Evolutionary conservation across 176 grass and related monocot genomes (phyloP).

Genomic region (Tillandsia leiboldiana): DNA sequence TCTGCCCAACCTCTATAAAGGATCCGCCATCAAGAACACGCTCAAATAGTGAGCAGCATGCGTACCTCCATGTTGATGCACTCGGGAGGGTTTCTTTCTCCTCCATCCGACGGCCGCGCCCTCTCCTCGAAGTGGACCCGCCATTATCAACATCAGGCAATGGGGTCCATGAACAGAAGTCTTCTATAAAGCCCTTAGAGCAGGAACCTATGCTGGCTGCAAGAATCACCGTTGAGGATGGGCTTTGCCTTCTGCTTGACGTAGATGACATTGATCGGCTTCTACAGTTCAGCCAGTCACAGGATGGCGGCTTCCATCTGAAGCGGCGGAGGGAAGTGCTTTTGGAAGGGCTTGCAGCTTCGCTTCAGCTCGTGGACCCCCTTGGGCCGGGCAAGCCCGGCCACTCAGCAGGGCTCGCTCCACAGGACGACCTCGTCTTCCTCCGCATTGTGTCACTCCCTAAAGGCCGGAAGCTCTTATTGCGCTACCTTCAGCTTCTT

Average conservation of each 20-base stretch:
- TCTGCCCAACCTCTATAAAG: constrained; percentile 17
- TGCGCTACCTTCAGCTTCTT: background rate
- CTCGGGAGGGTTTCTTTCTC: constrained; percentile 18
- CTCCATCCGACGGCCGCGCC: constrained; percentile 4
- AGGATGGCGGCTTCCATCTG: constrained; percentile 3
- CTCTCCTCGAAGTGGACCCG: constrained; percentile 15
- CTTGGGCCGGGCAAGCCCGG: background rate
- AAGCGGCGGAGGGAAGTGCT: background rate
- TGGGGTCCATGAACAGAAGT: background rate
- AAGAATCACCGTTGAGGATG: constrained; percentile 1
- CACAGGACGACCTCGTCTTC: background rate
- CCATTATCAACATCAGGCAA: constrained; percentile 9
- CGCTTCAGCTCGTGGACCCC: background rate
- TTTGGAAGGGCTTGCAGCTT: background rate
- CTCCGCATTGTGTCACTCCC: background rate
- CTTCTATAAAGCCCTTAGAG: background rate
- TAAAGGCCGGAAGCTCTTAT: constrained; percentile 3
- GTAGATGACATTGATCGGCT: background rate
- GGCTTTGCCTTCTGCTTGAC: background rate
- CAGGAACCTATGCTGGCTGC: background rate
- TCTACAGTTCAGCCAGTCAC: background rate
- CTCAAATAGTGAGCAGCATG: constrained; percentile 6
- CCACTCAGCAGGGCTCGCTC: background rate
- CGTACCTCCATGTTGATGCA: constrained; percentile 11
- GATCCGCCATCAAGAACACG: constrained; percentile 11